phyloP scores from a whole-genome alignment of 2,329 filamentous ascomycete species.

The Aspergillus oerlinghausenensis region DNA sequence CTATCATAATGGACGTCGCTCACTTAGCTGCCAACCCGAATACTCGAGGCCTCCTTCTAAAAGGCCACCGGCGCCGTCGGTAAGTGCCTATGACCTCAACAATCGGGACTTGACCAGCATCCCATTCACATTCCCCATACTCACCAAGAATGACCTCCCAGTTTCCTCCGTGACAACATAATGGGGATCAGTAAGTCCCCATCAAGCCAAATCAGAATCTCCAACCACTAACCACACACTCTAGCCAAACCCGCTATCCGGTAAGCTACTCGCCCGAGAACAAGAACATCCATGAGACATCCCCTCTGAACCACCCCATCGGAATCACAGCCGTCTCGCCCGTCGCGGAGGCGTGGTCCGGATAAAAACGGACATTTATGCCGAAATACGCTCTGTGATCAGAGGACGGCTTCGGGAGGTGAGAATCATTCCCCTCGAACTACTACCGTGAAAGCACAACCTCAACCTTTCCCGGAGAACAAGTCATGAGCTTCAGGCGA shows the following conservation, averaged over 20 bases:
- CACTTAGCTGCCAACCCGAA: neutral
- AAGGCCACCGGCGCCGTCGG: neutral
- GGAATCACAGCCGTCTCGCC: slow-evolving; percentile 27
- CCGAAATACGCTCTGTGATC: slow-evolving; percentile 20
- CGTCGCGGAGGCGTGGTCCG: slow-evolving; percentile 31
- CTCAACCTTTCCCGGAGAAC: neutral
- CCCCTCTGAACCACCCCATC: neutral
- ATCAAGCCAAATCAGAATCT: neutral
- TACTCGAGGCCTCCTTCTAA: neutral
- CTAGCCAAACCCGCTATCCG: neutral
- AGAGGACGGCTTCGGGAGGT: slow-evolving; percentile 19
- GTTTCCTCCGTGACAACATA: neutral
- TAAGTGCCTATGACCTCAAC: neutral
- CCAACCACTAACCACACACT: neutral
- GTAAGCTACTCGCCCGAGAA: neutral
- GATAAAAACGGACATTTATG: slow-evolving; percentile 27
- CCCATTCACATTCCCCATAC: slow-evolving; percentile 16
- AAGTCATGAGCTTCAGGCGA: neutral
- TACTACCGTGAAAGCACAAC: too few species aligned
- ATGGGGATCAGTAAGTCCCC: neutral
- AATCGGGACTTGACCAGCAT: slow-evolving; percentile 25
- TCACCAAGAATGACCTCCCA: neutral
- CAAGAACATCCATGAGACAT: neutral
- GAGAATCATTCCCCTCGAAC: slow-evolving; percentile 2
- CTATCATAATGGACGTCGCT: neutral